phyloP scores from a whole-genome alignment of 768 basidiomycete species.

The Pleurotus cornucopiae region DNA sequence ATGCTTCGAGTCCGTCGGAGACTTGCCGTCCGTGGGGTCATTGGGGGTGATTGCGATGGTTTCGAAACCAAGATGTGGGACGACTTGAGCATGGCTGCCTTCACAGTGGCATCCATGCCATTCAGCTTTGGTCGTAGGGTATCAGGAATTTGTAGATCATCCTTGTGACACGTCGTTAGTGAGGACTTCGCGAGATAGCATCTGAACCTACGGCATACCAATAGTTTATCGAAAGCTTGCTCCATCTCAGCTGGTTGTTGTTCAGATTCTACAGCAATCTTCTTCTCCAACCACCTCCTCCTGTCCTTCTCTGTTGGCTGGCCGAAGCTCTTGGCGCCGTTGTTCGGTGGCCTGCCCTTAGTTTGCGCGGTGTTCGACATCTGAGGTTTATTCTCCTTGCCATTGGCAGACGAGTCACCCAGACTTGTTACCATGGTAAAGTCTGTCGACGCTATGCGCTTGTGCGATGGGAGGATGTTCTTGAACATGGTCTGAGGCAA shows the following conservation, averaged over 20 bases:
- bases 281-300: constrained; percentile 34
- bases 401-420: constrained; percentile 39
- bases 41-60: constrained; percentile 31
- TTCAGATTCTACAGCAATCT: constrained; percentile 23
- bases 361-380: constrained; percentile 12
- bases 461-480: constrained; percentile 61
- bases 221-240: constrained; percentile 74
- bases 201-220: constrained; percentile 39
- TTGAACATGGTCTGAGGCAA: constrained; percentile 62
- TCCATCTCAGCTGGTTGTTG: constrained; percentile 37
- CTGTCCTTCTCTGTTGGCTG: constrained; percentile 34
- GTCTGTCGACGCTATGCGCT: constrained; percentile 61
- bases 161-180: constrained; percentile 36
- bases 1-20: constrained; percentile 71
- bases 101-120: constrained; percentile 80
- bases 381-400: constrained; percentile 60
- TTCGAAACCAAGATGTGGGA: constrained; percentile 59
- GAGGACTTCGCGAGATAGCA: constrained; percentile 2
- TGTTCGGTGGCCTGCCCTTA: constrained; percentile 11
- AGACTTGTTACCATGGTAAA: constrained; percentile 69
- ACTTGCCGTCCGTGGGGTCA: constrained; percentile 43
- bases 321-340: constrained; percentile 27
- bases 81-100: constrained; percentile 89
- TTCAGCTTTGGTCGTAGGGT: constrained; percentile 73
- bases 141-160: constrained; percentile 84